These are phyloP conservation scores for Globisporangium irregulare DNA, from an alignment of 352 stramenopile species.

Conservation along the genomic window DNA sequence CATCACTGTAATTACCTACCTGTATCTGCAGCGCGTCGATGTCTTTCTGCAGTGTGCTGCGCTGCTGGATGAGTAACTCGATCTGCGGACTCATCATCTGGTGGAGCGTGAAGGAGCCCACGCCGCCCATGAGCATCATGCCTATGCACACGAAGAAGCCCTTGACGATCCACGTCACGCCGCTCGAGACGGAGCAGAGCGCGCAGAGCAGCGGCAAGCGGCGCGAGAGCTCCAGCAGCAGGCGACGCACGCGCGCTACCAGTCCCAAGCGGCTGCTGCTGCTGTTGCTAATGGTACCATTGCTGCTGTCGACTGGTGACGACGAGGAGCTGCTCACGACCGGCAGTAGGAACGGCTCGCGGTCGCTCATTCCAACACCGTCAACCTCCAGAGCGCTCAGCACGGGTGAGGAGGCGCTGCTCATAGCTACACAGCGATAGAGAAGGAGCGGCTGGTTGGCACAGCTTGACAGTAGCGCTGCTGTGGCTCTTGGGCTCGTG, in stretches of 20 bases:
- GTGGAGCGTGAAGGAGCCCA: conserved; percentile 67
- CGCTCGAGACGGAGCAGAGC: conserved; percentile 17
- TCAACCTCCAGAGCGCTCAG: neutral
- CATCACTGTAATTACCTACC: conserved; percentile 29
- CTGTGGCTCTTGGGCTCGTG: neutral
- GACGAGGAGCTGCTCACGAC: neutral
- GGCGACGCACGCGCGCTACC: conserved; percentile 9
- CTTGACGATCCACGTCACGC: conserved; percentile 37
- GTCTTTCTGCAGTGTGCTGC: conserved; percentile 49
- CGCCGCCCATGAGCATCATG: conserved; percentile 54
- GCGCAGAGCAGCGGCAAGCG: conserved; percentile 12
- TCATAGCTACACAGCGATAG: neutral
- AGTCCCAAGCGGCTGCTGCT: neutral
- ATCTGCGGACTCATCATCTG: conserved; percentile 80
- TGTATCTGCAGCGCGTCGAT: conserved; percentile 45
- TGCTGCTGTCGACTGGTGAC: neutral
- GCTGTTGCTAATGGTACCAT: too few relatives aligned
- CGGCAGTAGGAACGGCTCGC: conserved; percentile 8
- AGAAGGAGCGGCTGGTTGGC: neutral
- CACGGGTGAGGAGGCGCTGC: neutral
- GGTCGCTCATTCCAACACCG: conserved; percentile 1
- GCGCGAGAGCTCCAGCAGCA: conserved; percentile 7
- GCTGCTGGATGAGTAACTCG: conserved; percentile 58
- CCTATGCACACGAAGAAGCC: conserved; percentile 46
- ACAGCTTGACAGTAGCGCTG: neutral